Evolutionary conservation across 2,329 filamentous ascomycete species (phyloP).

Genomic region (Paraconiothyrium brasiliense): DNA sequence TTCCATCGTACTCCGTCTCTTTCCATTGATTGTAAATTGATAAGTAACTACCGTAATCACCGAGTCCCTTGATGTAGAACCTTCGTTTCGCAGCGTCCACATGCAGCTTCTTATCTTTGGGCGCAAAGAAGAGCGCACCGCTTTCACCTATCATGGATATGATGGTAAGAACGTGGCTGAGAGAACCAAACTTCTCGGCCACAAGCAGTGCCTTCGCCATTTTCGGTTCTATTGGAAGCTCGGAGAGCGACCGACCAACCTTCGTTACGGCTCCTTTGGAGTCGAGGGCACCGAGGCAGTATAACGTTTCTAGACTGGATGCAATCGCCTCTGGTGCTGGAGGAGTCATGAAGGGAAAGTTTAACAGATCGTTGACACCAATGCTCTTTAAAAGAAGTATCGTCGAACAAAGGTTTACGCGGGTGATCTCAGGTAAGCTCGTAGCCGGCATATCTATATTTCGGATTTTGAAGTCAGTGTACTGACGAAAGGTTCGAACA

Average conservation of each 20-base stretch:
- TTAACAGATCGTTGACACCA: constrained; percentile 89
- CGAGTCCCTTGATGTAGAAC: constrained; percentile 90
- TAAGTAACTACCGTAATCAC: constrained; percentile 80
- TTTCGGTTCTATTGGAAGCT: constrained; percentile 93
- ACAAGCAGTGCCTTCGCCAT: constrained; percentile 88
- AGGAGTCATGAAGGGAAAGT: constrained; percentile 96
- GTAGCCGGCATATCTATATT: constrained; percentile 12
- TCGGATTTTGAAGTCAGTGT: no score
- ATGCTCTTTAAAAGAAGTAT: constrained; percentile 88
- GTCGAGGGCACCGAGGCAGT: constrained; percentile 88
- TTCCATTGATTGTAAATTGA: constrained; percentile 98
- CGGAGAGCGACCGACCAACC: constrained; percentile 90
- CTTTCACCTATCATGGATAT: constrained; percentile 95
- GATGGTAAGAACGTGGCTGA: constrained; percentile 90
- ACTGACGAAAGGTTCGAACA: no score
- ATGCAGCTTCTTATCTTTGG: constrained; percentile 97
- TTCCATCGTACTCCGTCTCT: constrained; percentile 84
- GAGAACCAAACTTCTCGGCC: constrained; percentile 88
- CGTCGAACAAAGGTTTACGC: constrained; percentile 85
- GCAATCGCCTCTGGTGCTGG: constrained; percentile 91
- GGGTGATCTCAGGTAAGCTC: constrained; percentile 95
- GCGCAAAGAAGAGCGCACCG: constrained; percentile 88
- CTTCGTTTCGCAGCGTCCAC: constrained; percentile 89
- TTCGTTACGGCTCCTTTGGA: constrained; percentile 90
- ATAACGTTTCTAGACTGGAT: constrained; percentile 87